Evolutionary conservation across 2,329 filamentous ascomycete genomes (phyloP).

Genomic region (Xylariaceae sp.): DNA sequence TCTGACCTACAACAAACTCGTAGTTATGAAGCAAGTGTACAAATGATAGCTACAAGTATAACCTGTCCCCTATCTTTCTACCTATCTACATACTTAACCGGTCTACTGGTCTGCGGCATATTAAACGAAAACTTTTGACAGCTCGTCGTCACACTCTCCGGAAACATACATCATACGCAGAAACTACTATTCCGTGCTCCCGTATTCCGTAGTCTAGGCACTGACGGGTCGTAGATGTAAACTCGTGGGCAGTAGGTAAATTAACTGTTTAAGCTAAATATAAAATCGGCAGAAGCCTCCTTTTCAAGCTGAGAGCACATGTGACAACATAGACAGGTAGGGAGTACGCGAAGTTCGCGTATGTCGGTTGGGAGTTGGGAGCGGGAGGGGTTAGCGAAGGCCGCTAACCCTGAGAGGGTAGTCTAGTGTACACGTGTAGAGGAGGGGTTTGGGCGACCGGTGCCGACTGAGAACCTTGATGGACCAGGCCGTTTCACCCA

Average conservation of each 20-base stretch:
- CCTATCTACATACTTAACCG: too few relatives aligned
- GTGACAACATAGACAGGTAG: not conserved
- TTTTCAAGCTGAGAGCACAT: not conserved
- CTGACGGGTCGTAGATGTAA: too few relatives aligned
- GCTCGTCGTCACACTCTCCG: not conserved
- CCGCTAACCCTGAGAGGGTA: not conserved
- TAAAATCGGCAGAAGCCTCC: not conserved
- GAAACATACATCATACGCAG: not conserved
- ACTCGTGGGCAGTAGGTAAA: too few relatives aligned
- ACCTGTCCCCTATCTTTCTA: too few relatives aligned
- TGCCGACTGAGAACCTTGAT: conserved; percentile 1
- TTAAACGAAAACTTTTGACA: not conserved
- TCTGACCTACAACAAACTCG: too few relatives aligned
- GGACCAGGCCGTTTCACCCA: not conserved
- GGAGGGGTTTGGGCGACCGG: not conserved
- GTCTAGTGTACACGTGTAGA: not conserved
- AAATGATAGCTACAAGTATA: too few relatives aligned
- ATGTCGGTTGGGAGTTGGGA: not conserved
- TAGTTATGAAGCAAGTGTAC: too few relatives aligned
- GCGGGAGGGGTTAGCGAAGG: not conserved
- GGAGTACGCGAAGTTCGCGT: not conserved
- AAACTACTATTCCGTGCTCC: not conserved
- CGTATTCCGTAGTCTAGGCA: not conserved
- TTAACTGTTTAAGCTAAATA: not conserved
- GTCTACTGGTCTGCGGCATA: not conserved